These are phyloP conservation scores for Neotropicomus parvogracilis DNA, from an alignment of 1,284 basidiomycete genomes.

Conservation along the genomic window DNA sequence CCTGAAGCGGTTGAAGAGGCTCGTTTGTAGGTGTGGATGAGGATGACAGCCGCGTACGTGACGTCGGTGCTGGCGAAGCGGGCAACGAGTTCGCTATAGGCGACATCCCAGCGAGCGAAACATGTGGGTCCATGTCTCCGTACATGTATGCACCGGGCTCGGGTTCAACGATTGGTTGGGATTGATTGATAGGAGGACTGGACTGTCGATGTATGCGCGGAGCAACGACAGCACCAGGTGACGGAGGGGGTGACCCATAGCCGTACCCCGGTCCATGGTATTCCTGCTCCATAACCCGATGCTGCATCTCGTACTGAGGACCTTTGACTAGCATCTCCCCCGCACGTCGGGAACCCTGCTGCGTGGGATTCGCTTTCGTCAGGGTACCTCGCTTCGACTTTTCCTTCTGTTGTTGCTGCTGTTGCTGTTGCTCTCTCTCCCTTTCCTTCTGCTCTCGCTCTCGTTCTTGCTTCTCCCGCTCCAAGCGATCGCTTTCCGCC, in stretches of 20 bases:
- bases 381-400: conserved; percentile 53
- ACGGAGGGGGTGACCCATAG: conserved; percentile 30
- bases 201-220: conserved; percentile 34
- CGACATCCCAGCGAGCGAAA: conserved; percentile 15
- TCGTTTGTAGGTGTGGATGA: conserved; percentile 32
- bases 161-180: conserved; percentile 26
- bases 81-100: conserved; percentile 15
- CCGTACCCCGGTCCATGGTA: conserved; percentile 43
- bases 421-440: conserved; percentile 41
- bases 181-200: conserved; percentile 26
- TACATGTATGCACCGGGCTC: conserved; percentile 23
- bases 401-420: conserved; percentile 49
- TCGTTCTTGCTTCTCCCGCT: conserved; percentile 44
- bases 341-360: conserved; percentile 50
- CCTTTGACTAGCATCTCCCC: conserved; percentile 85
- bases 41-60: conserved; percentile 14
- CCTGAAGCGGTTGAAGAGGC: conserved; percentile 9
- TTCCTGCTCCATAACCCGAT: conserved; percentile 87
- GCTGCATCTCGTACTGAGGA: conserved; percentile 91
- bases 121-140: conserved; percentile 22
- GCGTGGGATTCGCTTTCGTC: conserved; percentile 47
- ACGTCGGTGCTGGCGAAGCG: conserved; percentile 11
- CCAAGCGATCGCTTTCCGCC: conserved; percentile 43
- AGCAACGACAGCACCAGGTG: conserved; percentile 21
- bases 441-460: conserved; percentile 44